These are phyloP conservation scores for Zymoseptoria brevis DNA, from an alignment of 2,329 filamentous ascomycete genomes.

Conservation along the genomic window DNA sequence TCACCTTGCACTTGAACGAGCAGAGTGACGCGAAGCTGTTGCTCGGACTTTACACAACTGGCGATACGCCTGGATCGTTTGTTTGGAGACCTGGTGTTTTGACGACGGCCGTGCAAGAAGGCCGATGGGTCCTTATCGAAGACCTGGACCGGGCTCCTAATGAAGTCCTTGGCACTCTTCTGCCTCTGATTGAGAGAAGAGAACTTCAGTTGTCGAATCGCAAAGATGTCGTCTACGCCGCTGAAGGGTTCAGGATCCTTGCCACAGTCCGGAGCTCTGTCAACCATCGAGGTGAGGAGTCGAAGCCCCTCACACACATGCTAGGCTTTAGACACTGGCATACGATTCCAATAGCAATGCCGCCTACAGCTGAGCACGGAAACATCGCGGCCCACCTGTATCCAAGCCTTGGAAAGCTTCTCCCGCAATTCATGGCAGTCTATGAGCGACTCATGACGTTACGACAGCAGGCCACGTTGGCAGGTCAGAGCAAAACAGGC, in stretches of 20 bases:
- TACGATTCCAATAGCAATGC: conserved; percentile 59
- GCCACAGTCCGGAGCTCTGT: conserved; percentile 73
- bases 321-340: conserved; percentile 85
- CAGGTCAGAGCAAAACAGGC: conserved; percentile 45
- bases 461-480: conserved; percentile 30
- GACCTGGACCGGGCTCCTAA: conserved; percentile 91
- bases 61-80: conserved; percentile 79
- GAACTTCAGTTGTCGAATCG: conserved; percentile 84
- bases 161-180: conserved; percentile 85
- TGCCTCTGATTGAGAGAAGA: conserved; percentile 87
- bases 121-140: conserved; percentile 94
- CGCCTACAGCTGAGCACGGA: conserved; percentile 61
- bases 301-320: conserved; percentile 58
- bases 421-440: conserved; percentile 49
- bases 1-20: conserved; percentile 93
- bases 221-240: conserved; percentile 75
- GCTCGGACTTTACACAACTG: conserved; percentile 87
- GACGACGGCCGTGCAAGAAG: conserved; percentile 87
- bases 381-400: conserved; percentile 65
- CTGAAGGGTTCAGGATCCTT: conserved; percentile 79
- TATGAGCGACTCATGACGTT: conserved; percentile 41
- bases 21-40: conserved; percentile 97
- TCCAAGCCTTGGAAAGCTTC: conserved; percentile 55
- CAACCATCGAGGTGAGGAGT: conserved; percentile 62
- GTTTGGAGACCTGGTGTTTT: conserved; percentile 86